Base-by-base conservation (phyloP, 2,329 filamentous ascomycete genomes). In the Xylaria sp. region DNA sequence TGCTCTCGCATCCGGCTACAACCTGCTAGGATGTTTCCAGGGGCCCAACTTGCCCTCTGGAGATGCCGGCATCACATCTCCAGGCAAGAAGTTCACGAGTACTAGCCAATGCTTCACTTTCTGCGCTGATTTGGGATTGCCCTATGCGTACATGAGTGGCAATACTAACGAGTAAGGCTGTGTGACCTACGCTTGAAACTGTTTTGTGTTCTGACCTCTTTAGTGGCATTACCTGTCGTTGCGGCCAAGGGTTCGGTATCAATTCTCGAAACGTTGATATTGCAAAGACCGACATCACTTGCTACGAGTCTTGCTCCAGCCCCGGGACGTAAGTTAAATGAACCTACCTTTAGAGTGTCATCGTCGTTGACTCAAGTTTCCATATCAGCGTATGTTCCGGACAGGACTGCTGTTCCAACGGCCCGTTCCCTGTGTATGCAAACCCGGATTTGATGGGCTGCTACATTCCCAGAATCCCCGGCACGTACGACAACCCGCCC, bases 391-490 rank as follows among this genome's bases (percentile, higher is more conserved):
- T 57, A 22, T 57, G 59, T 26, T 21, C 17, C 0, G 56, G 60
- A 2, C 52, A 60, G 26, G 50, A 57, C 40, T 66, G 69, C 64
- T 68, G 67, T 58, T 62, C 21, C 26, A 49, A 57, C 24, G 68
- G 76, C 11, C 54, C 56, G 4, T 78, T 73, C 61, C 76, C 80
- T 51, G 73, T 82, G 26, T 74, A 78, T 19, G 78, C 78, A 21
- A 82, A 81, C 57, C 76, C 78, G 1, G 75, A 77, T 2, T 65
- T 81, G 34, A 76, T 80, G 49, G 69, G 71, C 7, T 82, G 81
- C 68, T 80, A 78, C 60, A 52, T 58, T 4, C 69, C 69, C 0
- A 24, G 37, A 4, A 68, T 69, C 17, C 69, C 69, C 1, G 69
- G 69, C 16, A 54, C 46, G 2, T 7, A 43, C 3, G 56, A 53